Evolutionary conservation across 495 filamentous ascomycete genomes (phyloP), one percentile per base, ranked within the genome.

Genomic region (Parachaetomium inaequale): DNA sequence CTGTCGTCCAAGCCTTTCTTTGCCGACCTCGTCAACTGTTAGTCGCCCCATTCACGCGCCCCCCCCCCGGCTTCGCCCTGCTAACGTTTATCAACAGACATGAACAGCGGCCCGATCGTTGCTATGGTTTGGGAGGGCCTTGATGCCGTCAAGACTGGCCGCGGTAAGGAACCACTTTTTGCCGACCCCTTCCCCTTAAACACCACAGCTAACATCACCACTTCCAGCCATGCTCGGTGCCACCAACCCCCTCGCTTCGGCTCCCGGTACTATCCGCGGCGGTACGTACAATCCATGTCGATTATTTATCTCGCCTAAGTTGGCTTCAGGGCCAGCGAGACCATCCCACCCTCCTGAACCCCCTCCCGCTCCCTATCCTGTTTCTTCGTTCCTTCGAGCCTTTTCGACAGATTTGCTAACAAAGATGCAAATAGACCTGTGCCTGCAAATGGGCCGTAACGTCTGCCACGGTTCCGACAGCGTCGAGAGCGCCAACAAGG

Each of bases 101-200:
- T 98, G 94, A 84, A 88, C 78, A 89, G 86, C 81, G 94, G 94
- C 75, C 94, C 94, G 70, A 92, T 98, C 82, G 87, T 83, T 83
- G 94, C 94, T 78, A 98, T 97, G 93, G 88, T 98, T 77, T 98
- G 94, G 94, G 91, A 98, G 78, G 94, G 94, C 69, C 87, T 87
- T 81, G 92, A 97, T 69, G 94, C 85, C 75, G 92, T 96, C 84
- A 98, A 98, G 87, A 96, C 92, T 70, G 94, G 94, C 76, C 94
- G 94, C 75, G 78, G 87, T 89, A 87, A 1, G 51, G 43, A 21
- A 42, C 40, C 17, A 8, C 36, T 19, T n/a, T 38, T 17, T 0
- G 12, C 49, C 34, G 17, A 14, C 17, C 31, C 15, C 36, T 7
- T 7, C 1, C 0, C 25, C 34, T 17, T 4, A 3, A 14, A 45